Evolutionary conservation across 2,329 filamentous ascomycete species (phyloP).

Genomic region (Claviceps cyperi): DNA sequence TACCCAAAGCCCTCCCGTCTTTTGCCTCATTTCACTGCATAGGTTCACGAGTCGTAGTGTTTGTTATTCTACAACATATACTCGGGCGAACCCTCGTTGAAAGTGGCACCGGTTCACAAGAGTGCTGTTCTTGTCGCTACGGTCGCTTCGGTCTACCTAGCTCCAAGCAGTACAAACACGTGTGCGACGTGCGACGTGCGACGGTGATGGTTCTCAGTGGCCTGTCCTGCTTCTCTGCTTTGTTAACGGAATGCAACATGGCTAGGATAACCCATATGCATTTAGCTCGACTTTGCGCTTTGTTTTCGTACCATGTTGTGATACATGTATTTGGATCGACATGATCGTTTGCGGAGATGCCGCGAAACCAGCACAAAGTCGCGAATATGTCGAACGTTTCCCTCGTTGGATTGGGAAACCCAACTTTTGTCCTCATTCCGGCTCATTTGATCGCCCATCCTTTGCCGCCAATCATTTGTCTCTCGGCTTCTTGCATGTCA

Average conservation of each 20-base stretch:
- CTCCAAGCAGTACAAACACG: not conserved
- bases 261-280: not conserved
- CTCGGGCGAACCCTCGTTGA: not conserved
- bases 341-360: not conserved
- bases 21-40: not conserved
- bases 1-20: not conserved
- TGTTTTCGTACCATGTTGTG: not conserved
- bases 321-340: constrained; percentile 1
- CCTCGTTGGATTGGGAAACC: not conserved
- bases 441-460: not conserved
- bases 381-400: not conserved
- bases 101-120: too few relatives aligned
- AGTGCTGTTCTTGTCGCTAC: not conserved
- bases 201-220: not conserved
- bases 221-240: not conserved
- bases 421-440: not conserved
- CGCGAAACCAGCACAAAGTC: not conserved
- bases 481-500: not conserved
- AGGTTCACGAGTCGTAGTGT: not conserved
- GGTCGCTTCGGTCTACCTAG: not conserved
- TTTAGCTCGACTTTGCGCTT: not conserved
- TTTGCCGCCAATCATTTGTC: not conserved
- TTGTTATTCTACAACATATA: not conserved
- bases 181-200: not conserved
- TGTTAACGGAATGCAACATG: not conserved